Conservation (phyloP, 805 yeast genomes). For the Candida tibetensis region DNA sequence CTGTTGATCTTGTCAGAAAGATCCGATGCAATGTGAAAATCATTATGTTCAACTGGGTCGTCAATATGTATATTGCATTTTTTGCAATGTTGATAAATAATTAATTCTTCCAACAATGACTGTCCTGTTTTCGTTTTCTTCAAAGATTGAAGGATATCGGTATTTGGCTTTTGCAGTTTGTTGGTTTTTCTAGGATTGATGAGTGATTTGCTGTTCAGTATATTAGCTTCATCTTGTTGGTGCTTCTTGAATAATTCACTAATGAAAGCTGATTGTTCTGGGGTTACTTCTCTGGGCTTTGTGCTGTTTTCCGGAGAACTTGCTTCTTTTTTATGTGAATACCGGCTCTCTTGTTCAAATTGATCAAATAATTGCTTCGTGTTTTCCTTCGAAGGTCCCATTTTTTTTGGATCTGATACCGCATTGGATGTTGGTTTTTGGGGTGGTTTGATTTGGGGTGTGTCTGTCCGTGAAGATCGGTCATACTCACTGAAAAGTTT, state of each 20-base stretch:
- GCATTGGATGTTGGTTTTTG: not conserved
- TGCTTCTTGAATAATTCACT: slow-evolving; percentile 25
- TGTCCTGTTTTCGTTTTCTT: slow-evolving; percentile 6
- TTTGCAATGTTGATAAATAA: slow-evolving; percentile 22
- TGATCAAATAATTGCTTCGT: slow-evolving; percentile 23
- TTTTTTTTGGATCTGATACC: slow-evolving; percentile 5
- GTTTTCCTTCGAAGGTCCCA: slow-evolving; percentile 9
- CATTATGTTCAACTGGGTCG: slow-evolving; percentile 49
- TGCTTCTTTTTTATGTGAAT: slow-evolving; percentile 9
- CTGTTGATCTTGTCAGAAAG: slow-evolving; percentile 42
- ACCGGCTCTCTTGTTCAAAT: slow-evolving; percentile 9
- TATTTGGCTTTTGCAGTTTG: slow-evolving; percentile 4
- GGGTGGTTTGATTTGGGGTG: too few species aligned
- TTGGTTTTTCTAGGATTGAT: not conserved
- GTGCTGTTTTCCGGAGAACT: too few species aligned
- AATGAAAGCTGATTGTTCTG: slow-evolving; percentile 13
- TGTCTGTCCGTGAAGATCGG: too few species aligned
- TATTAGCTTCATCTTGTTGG: slow-evolving; percentile 8
- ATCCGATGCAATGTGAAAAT: slow-evolving; percentile 52
- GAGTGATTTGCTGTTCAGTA: not conserved
- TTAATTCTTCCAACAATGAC: slow-evolving; percentile 15
- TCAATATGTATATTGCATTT: slow-evolving; percentile 24
- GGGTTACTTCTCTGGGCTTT: not conserved
- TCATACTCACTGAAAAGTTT: slow-evolving; percentile 20
- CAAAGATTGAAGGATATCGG: slow-evolving; percentile 9